phyloP scores from a whole-genome alignment of 305 asterid genomes.

The Petunia hybrid region DNA sequence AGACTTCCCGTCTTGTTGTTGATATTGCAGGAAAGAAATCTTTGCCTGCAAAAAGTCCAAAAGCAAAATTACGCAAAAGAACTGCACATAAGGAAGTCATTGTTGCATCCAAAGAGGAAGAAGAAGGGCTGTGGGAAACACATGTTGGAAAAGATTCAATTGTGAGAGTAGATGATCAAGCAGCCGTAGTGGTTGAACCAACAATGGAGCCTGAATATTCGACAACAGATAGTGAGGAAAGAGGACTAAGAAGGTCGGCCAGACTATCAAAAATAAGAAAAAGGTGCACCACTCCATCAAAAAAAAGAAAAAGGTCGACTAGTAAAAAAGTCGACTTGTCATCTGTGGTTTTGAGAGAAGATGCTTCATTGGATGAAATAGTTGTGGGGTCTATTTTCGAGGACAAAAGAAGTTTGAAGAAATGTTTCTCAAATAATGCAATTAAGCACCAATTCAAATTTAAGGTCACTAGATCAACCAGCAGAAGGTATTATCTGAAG shows the following conservation, averaged over 20 bases:
- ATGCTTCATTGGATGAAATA: slow-evolving; percentile 11
- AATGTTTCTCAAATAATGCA: not conserved
- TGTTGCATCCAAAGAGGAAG: not conserved
- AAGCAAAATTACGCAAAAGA: not conserved
- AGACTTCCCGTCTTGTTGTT: not conserved
- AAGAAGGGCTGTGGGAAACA: not conserved
- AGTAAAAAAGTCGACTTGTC: not conserved
- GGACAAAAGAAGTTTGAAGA: slow-evolving; percentile 2
- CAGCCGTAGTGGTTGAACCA: not conserved
- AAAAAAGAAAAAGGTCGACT: too few species aligned
- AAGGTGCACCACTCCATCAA: too few species aligned
- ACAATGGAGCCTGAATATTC: not conserved
- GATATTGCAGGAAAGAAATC: not conserved
- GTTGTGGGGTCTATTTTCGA: not conserved
- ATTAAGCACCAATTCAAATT: not conserved
- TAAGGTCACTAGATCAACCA: not conserved
- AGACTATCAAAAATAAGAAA: not conserved
- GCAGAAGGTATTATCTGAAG: not conserved
- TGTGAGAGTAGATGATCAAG: not conserved
- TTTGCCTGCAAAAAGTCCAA: not conserved
- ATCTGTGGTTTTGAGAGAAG: not conserved
- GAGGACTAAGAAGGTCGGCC: not conserved
- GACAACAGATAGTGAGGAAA: not conserved
- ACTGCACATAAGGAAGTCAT: not conserved
- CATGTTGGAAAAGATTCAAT: not conserved